phyloP scores from a whole-genome alignment of 169 alveolate genomes.

The Sarcocystis neurona region DNA sequence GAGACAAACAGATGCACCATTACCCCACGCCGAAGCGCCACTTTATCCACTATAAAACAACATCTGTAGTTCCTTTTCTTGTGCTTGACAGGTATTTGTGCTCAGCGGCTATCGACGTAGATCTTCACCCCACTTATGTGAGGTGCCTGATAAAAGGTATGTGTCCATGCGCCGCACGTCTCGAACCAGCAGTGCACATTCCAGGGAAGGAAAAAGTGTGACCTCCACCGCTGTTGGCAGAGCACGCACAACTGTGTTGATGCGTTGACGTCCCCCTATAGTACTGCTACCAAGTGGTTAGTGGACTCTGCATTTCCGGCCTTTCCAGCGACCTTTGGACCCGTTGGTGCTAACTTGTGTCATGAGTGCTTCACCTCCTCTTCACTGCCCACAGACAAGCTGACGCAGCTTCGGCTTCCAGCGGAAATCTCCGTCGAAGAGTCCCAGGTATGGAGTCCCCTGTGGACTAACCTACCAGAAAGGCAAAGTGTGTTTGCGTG shows the following conservation, averaged over 20 bases:
- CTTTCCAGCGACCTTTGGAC: neutral
- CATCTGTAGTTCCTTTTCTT: neutral
- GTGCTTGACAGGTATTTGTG: constrained; percentile 73
- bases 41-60: no score
- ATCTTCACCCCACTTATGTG: constrained; percentile 84
- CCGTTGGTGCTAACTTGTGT: neutral
- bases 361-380: neutral
- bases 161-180: neutral
- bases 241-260: neutral
- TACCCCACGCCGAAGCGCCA: no score
- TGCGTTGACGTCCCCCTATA: neutral
- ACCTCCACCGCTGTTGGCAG: neutral
- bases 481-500: neutral
- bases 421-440: constrained; percentile 49
- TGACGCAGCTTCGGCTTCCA: constrained; percentile 59
- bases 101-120: constrained; percentile 83
- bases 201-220: neutral
- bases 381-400: constrained; percentile 23
- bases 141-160: constrained; percentile 63
- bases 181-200: neutral
- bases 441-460: constrained; percentile 14
- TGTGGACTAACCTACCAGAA: neutral
- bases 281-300: neutral
- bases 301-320: neutral
- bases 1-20: no score